phyloP scores from a whole-genome alignment of 108 stramenopile genomes.

The Schizochytrium sp. region DNA sequence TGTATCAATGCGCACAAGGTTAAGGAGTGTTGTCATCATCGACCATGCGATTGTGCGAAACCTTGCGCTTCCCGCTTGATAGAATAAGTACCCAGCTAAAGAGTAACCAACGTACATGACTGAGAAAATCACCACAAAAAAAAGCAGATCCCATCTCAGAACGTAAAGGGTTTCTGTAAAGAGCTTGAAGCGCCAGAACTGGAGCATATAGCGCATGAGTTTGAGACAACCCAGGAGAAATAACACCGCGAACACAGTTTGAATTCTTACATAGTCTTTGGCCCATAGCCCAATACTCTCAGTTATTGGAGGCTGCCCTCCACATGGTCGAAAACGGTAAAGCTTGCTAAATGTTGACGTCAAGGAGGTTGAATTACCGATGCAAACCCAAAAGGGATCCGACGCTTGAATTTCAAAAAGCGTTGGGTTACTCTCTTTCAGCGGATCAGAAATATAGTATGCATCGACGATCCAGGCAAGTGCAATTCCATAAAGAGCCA shows the following conservation, averaged over 20 bases:
- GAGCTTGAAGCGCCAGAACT: slow-evolving; percentile 9
- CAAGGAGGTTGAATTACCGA: neutral
- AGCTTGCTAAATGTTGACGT: neutral
- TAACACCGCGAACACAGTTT: slow-evolving; percentile 12
- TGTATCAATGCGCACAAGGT: slow-evolving; percentile 14
- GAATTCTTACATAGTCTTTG: slow-evolving; percentile 3
- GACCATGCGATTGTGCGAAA: neutral
- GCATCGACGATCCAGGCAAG: slow-evolving; percentile 6
- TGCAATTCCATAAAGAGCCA: neutral
- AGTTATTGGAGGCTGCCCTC: neutral
- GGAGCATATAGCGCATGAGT: slow-evolving; percentile 10
- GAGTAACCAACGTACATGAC: slow-evolving; percentile 41
- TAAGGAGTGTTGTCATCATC: neutral
- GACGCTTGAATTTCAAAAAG: neutral
- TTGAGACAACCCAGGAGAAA: slow-evolving; percentile 7
- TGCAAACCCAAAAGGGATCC: slow-evolving; percentile 43
- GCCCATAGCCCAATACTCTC: neutral
- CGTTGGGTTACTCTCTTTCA: neutral
- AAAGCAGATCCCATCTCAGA: slow-evolving; percentile 13
- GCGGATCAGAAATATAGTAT: neutral
- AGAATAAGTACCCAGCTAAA: slow-evolving; percentile 34
- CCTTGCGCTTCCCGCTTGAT: neutral
- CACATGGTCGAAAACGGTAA: neutral
- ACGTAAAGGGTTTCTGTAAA: neutral
- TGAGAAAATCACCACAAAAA: slow-evolving; percentile 16